Conservation (phyloP, 805 yeast species). For the Barnettozyma botsteinii region DNA sequence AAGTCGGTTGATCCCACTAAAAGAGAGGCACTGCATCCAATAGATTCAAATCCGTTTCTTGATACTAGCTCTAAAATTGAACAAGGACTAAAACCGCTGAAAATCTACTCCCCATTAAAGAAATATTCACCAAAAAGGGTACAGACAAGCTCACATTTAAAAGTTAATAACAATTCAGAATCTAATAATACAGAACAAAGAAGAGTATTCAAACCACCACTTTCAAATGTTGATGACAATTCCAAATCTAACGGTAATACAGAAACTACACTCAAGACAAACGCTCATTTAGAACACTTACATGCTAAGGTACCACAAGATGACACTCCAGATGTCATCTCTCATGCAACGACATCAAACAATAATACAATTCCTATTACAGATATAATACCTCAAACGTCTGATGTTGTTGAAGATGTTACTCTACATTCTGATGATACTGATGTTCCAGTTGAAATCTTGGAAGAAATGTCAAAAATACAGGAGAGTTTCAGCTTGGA, state of each 20-base stretch:
- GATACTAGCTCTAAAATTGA: slow-evolving; percentile 9
- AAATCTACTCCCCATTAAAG: background rate
- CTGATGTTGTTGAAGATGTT: slow-evolving; percentile 9
- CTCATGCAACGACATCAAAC: background rate
- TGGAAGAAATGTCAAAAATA: slow-evolving; percentile 52
- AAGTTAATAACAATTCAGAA: background rate
- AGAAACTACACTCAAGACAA: too few relatives aligned
- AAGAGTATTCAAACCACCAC: too few relatives aligned
- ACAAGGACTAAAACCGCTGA: slow-evolving; percentile 7
- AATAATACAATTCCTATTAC: background rate
- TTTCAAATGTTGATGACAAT: too few relatives aligned
- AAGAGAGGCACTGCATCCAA: slow-evolving; percentile 6
- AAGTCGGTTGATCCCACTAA: slow-evolving; percentile 1
- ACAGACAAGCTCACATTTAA: background rate
- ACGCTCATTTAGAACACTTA: too few relatives aligned
- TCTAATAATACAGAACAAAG: background rate
- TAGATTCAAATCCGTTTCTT: slow-evolving; percentile 17
- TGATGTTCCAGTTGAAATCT: slow-evolving; percentile 45
- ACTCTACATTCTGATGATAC: slow-evolving; percentile 29
- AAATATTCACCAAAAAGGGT: slow-evolving; percentile 18
- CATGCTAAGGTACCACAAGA: too few relatives aligned
- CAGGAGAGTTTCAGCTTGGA: slow-evolving; percentile 47
- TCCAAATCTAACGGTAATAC: background rate
- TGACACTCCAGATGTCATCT: too few relatives aligned
- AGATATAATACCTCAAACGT: background rate